These are phyloP conservation scores for Kodamaea ohmeri DNA, from an alignment of 1,139 yeast genomes.

Conservation along the genomic window DNA sequence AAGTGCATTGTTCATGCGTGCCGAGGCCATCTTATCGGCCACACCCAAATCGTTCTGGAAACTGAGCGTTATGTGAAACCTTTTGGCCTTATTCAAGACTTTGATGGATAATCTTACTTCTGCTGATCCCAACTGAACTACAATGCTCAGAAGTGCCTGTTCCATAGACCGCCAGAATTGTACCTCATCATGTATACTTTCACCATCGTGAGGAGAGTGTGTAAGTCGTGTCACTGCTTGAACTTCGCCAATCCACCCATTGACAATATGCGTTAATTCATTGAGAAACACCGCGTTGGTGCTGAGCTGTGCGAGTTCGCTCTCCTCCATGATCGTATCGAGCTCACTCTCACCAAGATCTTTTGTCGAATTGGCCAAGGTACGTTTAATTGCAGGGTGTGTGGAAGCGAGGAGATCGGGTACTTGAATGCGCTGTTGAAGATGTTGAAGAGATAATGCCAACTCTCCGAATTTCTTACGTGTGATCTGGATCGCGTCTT, in stretches of 20 bases:
- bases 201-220: conserved; percentile 55
- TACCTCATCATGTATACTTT: conserved; percentile 63
- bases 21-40: conserved; percentile 50
- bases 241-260: conserved; percentile 68
- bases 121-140: conserved; percentile 54
- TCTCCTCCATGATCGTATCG: conserved; percentile 19
- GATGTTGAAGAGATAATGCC: conserved; percentile 62
- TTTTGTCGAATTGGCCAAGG: conserved; percentile 21
- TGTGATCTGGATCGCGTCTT: conserved; percentile 39
- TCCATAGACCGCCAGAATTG: conserved; percentile 81
- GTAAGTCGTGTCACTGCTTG: conserved; percentile 55
- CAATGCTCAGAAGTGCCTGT: conserved; percentile 53
- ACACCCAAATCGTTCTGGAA: conserved; percentile 74
- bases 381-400: conserved; percentile 51
- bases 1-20: conserved; percentile 57
- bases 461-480: conserved; percentile 69
- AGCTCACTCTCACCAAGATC: conserved; percentile 16
- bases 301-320: conserved; percentile 14
- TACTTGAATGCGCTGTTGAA: conserved; percentile 65
- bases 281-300: conserved; percentile 61
- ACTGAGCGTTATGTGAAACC: conserved; percentile 76
- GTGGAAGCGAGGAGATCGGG: conserved; percentile 58
- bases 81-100: conserved; percentile 64
- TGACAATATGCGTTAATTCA: conserved; percentile 61
- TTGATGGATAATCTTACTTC: conserved; percentile 61